Percentiles rank a stretch among this genome's conserved stretches.
phyloP scores from a whole-genome alignment of 106 monocot species.

The Xerophyta viscosa region DNA sequence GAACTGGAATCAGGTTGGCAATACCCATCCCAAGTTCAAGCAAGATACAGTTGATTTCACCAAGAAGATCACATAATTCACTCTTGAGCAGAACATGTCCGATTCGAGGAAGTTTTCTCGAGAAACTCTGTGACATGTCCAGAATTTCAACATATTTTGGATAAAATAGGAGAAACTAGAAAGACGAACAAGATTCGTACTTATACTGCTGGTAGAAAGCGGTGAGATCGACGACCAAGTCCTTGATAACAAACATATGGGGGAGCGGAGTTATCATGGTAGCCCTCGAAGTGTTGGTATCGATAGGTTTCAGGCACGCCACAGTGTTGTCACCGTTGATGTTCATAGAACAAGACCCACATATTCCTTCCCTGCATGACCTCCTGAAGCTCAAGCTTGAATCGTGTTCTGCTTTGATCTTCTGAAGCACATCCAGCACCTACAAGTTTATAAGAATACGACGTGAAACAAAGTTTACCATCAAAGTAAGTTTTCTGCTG shows the following conservation, averaged over 20 bases:
- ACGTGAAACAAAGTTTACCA: background rate
- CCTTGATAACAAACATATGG: constrained; percentile 62
- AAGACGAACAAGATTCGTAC: background rate
- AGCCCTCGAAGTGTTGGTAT: constrained; percentile 29
- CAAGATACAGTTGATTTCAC: no score
- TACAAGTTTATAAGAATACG: background rate
- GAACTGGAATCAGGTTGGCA: no score
- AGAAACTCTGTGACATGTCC: no score
- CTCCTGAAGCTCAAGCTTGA: constrained; percentile 47
- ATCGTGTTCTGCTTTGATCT: constrained; percentile 67
- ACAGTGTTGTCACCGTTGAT: constrained; percentile 68
- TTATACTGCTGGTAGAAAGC: constrained; percentile 56
- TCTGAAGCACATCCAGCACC: constrained; percentile 57
- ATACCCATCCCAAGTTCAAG: no score
- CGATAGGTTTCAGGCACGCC: constrained; percentile 56
- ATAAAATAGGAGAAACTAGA: no score
- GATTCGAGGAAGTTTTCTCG: no score
- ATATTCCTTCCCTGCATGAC: constrained; percentile 75
- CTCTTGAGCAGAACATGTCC: no score
- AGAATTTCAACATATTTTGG: no score
- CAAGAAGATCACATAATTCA: no score
- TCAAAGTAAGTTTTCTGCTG: background rate
- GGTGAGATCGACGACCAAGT: constrained; percentile 52
- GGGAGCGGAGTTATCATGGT: constrained; percentile 74
- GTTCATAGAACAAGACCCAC: constrained; percentile 79